Conservation (phyloP, 2,329 filamentous ascomycete species). For the Trichoderma endophyticum region DNA sequence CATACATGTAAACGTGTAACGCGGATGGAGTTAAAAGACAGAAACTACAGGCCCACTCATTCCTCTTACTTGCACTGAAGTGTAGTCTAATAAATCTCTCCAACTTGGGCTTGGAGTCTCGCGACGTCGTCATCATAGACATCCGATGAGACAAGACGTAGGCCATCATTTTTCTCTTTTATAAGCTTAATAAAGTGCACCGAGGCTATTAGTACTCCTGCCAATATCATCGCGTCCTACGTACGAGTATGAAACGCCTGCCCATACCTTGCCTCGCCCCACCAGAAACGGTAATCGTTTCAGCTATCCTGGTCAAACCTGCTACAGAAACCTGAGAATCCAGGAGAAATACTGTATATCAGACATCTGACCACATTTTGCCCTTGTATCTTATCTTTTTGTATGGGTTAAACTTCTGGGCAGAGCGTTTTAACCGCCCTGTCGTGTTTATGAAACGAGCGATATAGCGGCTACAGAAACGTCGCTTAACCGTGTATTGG, state of each 20-base stretch:
- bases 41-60: neutral
- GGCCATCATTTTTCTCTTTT: neutral
- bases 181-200: neutral
- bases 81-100: neutral
- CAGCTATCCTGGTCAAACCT: neutral
- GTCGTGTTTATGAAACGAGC: neutral
- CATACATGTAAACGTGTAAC: neutral
- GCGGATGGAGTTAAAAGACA: neutral
- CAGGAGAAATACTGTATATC: neutral
- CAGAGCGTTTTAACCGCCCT: neutral
- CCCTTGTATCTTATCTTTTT: neutral
- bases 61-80: neutral
- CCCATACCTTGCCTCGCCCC: neutral
- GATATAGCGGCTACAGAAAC: neutral
- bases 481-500: neutral
- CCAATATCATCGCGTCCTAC: neutral
- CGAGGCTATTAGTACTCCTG: neutral
- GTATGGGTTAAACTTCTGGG: neutral
- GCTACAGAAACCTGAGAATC: neutral
- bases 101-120: neutral
- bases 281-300: neutral
- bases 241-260: neutral
- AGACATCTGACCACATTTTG: neutral
- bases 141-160: neutral
- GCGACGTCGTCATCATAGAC: neutral